These are phyloP conservation scores for Candida glaebosa DNA, from an alignment of 805 yeast genomes.

Conservation along the genomic window DNA sequence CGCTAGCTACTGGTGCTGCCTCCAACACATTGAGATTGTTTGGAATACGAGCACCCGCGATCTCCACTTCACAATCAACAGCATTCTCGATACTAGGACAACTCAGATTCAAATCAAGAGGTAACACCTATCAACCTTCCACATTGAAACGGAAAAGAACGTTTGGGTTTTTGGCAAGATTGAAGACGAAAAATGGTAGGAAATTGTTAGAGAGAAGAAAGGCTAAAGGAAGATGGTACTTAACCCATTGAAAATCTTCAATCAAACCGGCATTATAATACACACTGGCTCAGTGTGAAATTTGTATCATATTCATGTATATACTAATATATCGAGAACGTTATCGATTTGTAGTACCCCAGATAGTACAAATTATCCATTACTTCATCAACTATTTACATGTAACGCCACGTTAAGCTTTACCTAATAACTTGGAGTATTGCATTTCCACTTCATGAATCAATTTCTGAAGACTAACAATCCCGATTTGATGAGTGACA, in stretches of 20 bases:
- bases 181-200: conserved; percentile 70
- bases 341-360: background rate
- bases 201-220: conserved; percentile 73
- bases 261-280: no score
- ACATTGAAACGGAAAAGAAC: conserved; percentile 87
- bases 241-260: conserved; percentile 56
- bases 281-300: no score
- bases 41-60: background rate
- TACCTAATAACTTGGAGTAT: conserved; percentile 49
- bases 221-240: conserved; percentile 90
- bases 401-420: conserved; percentile 28
- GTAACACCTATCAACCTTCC: conserved; percentile 93
- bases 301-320: conserved; percentile 4
- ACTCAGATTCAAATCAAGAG: conserved; percentile 80
- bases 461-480: conserved; percentile 68
- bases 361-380: background rate
- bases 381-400: no score
- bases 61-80: conserved; percentile 7
- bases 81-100: conserved; percentile 34
- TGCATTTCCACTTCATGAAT: conserved; percentile 64
- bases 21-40: background rate
- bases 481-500: conserved; percentile 75
- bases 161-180: conserved; percentile 84
- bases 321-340: conserved; percentile 1
- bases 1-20: conserved; percentile 2